These are phyloP conservation scores for Botrytis squamosa DNA, from an alignment of 2,329 filamentous ascomycete genomes.

Conservation along the genomic window DNA sequence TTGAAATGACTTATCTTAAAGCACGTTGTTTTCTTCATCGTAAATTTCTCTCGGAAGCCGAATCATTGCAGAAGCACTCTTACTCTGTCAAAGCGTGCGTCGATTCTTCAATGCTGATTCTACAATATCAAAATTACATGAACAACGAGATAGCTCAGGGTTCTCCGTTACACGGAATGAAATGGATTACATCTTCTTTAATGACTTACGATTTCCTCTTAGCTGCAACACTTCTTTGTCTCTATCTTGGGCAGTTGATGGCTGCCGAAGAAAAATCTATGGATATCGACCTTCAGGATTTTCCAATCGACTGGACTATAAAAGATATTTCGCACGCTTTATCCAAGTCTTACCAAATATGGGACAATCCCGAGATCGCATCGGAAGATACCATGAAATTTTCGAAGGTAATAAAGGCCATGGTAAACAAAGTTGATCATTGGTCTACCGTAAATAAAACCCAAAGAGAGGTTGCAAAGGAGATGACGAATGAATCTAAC, in stretches of 20 bases:
- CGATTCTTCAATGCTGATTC: conserved; percentile 48
- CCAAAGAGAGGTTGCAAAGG: neutral
- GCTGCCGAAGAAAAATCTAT: conserved; percentile 7
- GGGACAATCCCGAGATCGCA: conserved; percentile 22
- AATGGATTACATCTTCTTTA: conserved; percentile 30
- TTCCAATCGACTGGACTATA: conserved; percentile 27
- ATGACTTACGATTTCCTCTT: conserved; percentile 33
- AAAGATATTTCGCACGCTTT: conserved; percentile 29
- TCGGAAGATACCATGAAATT: conserved; percentile 32
- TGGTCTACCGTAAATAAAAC: neutral
- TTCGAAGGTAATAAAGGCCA: conserved; percentile 26
- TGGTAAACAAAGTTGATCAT: conserved; percentile 28
- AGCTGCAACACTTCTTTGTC: conserved; percentile 34
- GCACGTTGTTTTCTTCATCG: conserved; percentile 32
- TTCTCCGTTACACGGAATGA: conserved; percentile 22
- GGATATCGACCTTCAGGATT: conserved; percentile 1
- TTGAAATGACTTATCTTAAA: conserved; percentile 32
- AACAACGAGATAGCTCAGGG: conserved; percentile 23
- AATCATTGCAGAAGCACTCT: conserved; percentile 46
- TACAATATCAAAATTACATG: conserved; percentile 45
- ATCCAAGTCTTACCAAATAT: conserved; percentile 29
- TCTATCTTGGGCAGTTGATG: conserved; percentile 30
- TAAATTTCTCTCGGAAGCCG: conserved; percentile 42
- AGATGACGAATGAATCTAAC: neutral
- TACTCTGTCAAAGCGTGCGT: conserved; percentile 55